These are phyloP conservation scores for Tuber umbilicatum DNA, from an alignment of 495 filamentous ascomycete genomes.

Conservation along the genomic window DNA sequence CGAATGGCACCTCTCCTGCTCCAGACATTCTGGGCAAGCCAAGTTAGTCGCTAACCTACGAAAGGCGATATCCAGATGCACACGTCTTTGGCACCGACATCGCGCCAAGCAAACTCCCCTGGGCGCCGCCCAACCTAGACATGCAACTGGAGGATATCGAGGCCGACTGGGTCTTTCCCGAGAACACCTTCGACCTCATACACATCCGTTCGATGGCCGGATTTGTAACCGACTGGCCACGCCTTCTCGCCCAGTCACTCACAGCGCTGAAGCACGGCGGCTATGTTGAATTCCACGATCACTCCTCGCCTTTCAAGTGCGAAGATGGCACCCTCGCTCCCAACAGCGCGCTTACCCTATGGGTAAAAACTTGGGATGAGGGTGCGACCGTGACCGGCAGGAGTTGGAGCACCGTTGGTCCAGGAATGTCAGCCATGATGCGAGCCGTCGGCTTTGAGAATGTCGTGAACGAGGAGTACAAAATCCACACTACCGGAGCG, in stretches of 20 bases:
- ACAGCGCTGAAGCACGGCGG: slow-evolving; percentile 49
- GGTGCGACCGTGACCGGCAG: slow-evolving; percentile 32
- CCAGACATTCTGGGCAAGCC: background rate
- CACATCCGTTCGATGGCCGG: slow-evolving; percentile 51
- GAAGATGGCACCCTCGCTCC: slow-evolving; percentile 45
- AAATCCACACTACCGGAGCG: slow-evolving; percentile 53
- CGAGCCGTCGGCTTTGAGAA: slow-evolving; percentile 53
- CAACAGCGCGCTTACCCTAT: slow-evolving; percentile 23
- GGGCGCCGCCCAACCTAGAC: slow-evolving; percentile 48
- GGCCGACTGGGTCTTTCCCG: slow-evolving; percentile 50
- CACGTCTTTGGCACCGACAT: slow-evolving; percentile 43
- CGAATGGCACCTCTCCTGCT: background rate
- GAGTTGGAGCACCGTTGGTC: slow-evolving; percentile 42
- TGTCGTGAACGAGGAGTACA: slow-evolving; percentile 47
- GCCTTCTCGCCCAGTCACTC: slow-evolving; percentile 34
- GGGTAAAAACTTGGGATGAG: slow-evolving; percentile 44
- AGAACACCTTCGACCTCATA: slow-evolving; percentile 51
- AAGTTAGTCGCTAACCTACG: slow-evolving; percentile 6
- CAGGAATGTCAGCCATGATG: slow-evolving; percentile 49
- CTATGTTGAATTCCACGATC: slow-evolving; percentile 48
- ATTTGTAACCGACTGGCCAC: slow-evolving; percentile 50
- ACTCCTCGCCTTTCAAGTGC: slow-evolving; percentile 41
- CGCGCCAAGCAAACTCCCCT: slow-evolving; percentile 44
- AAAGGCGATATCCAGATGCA: slow-evolving; percentile 19
- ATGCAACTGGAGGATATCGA: slow-evolving; percentile 55